These are phyloP conservation scores for Spinellus fusiger DNA, from an alignment of 192 early-diverging fungal species.

Conservation along the genomic window DNA sequence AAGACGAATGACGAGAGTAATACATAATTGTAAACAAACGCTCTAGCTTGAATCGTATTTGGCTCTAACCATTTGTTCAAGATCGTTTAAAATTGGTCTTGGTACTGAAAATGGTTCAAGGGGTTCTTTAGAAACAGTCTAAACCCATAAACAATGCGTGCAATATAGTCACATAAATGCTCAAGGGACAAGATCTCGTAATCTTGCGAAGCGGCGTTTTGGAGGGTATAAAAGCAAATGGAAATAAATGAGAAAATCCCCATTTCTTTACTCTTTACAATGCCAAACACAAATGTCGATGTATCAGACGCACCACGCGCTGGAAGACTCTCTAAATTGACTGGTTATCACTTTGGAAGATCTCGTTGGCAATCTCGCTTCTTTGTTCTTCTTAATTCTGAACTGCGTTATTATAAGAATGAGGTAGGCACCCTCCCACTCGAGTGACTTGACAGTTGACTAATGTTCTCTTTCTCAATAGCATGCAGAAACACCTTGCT, in stretches of 20 bases:
- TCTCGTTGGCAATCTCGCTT: constrained; percentile 19
- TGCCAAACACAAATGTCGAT: background rate
- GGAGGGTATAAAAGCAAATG: background rate
- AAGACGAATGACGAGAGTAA: too few relatives aligned
- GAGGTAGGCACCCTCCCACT: background rate
- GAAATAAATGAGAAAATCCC: background rate
- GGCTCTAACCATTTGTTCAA: too few relatives aligned
- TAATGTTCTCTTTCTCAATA: background rate
- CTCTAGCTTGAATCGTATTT: too few relatives aligned
- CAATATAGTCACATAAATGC: background rate
- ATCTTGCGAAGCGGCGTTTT: background rate
- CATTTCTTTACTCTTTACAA: background rate
- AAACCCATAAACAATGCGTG: background rate
- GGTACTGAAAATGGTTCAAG: too few relatives aligned
- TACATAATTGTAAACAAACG: too few relatives aligned
- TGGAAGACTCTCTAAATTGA: background rate
- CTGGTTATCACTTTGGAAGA: background rate
- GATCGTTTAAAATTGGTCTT: too few relatives aligned
- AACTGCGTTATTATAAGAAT: constrained; percentile 21
- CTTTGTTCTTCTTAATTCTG: constrained; percentile 22
- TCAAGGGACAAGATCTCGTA: background rate
- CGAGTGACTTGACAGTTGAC: background rate
- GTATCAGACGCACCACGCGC: background rate
- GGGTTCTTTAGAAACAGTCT: background rate
- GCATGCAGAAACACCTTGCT: constrained; percentile 9